Conservation (phyloP, 345 rosid genomes). For the Schrenkiella parvula region DNA sequence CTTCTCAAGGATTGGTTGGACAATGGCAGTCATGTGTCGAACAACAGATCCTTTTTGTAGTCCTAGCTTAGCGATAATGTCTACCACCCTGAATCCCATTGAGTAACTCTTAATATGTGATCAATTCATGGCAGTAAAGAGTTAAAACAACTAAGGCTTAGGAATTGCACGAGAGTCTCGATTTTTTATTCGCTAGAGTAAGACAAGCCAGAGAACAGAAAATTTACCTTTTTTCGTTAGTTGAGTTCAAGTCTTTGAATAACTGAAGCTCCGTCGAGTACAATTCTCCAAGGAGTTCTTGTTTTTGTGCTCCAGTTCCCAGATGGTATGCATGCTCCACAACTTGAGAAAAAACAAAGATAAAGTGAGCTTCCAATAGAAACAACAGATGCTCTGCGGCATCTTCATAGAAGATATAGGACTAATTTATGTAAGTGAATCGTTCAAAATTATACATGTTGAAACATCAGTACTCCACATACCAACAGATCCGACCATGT, state of each 20-base stretch:
- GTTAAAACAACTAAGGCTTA: neutral
- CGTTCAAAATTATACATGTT: neutral
- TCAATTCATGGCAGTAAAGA: neutral
- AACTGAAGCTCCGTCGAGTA: slow-evolving; percentile 88
- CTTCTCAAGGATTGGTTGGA: slow-evolving; percentile 93
- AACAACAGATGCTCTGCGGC: neutral
- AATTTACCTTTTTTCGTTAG: slow-evolving; percentile 67
- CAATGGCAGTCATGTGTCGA: slow-evolving; percentile 67
- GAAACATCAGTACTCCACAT: slow-evolving; percentile 30
- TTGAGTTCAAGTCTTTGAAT: slow-evolving; percentile 61
- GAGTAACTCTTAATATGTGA: neutral
- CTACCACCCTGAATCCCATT: slow-evolving; percentile 57
- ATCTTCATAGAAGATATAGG: neutral
- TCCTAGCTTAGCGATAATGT: slow-evolving; percentile 67
- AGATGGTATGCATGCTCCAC: slow-evolving; percentile 79
- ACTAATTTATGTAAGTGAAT: neutral
- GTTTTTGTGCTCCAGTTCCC: slow-evolving; percentile 78
- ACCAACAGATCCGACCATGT: slow-evolving; percentile 94
- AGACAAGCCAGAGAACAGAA: neutral
- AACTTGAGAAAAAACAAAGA: slow-evolving; percentile 38
- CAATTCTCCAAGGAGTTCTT: slow-evolving; percentile 81
- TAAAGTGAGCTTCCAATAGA: slow-evolving; percentile 3
- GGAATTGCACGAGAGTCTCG: neutral
- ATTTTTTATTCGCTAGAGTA: neutral
- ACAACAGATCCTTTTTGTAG: slow-evolving; percentile 66